phyloP scores from a whole-genome alignment of 805 yeast genomes.

The Cyberlindnera americana region DNA sequence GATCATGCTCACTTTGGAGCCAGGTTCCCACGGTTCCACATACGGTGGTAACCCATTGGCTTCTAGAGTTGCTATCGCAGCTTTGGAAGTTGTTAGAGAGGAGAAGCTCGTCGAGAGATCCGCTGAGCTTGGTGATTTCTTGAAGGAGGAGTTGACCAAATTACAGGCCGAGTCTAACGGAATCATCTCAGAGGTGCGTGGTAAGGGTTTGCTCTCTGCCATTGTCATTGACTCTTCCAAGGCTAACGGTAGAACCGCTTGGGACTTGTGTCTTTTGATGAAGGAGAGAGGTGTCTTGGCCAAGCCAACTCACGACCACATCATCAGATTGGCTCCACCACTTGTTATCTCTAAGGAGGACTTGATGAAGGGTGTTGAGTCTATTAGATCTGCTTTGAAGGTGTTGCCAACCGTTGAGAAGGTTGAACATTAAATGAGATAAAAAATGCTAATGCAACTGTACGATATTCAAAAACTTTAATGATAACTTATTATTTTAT shows the following conservation, averaged over 20 bases:
- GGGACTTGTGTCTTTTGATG: conserved; percentile 93
- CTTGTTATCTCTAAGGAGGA: conserved; percentile 87
- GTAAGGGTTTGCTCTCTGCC: conserved; percentile 79
- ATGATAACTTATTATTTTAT: not conserved
- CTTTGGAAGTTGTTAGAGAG: conserved; percentile 83
- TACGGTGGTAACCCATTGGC: conserved; percentile 98
- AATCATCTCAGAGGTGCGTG: conserved; percentile 57
- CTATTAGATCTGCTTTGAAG: conserved; percentile 58
- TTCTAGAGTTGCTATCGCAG: conserved; percentile 89
- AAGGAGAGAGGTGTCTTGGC: conserved; percentile 87
- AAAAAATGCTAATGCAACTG: too few relatives aligned
- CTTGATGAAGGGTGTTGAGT: conserved; percentile 72
- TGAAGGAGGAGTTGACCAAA: conserved; percentile 54
- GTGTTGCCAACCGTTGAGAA: conserved; percentile 52
- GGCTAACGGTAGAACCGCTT: conserved; percentile 87
- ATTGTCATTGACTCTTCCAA: conserved; percentile 83
- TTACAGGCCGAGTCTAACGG: conserved; percentile 52
- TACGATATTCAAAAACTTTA: too few relatives aligned
- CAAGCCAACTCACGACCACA: conserved; percentile 94
- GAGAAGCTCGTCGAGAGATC: conserved; percentile 85
- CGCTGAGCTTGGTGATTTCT: conserved; percentile 60
- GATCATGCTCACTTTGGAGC: conserved; percentile 83
- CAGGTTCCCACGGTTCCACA: conserved; percentile 97
- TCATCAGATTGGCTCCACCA: conserved; percentile 95
- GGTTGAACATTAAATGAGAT: conserved; percentile 27